Evolutionary conservation across 106 monocot genomes (phyloP).

Genomic region (Dioscorea alata): DNA sequence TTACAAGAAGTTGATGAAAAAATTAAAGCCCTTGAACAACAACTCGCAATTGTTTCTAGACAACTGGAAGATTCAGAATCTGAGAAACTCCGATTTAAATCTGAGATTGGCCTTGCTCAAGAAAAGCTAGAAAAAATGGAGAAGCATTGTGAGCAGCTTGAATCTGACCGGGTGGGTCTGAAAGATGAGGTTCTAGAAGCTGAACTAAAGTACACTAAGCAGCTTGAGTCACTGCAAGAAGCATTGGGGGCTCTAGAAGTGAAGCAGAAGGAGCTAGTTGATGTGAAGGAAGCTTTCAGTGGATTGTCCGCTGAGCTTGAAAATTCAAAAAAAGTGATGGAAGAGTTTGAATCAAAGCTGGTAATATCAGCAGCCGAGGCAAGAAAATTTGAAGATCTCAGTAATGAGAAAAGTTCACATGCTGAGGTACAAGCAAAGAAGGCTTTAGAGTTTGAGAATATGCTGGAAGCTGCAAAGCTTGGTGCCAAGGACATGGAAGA

Average conservation of each 20-base stretch:
- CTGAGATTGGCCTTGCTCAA: conserved; percentile 29
- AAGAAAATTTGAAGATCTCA: conserved; percentile 34
- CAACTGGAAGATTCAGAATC: conserved; percentile 47
- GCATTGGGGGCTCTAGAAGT: conserved; percentile 33
- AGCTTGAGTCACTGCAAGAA: conserved; percentile 43
- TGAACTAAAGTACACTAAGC: conserved; percentile 35
- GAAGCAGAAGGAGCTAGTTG: conserved; percentile 47
- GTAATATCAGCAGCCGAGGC: conserved; percentile 22
- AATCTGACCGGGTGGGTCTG: conserved; percentile 49
- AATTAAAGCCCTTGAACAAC: conserved; percentile 33
- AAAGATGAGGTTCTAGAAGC: conserved; percentile 42
- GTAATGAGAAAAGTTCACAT: conserved; percentile 27
- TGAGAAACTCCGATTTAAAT: conserved; percentile 39
- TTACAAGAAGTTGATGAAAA: conserved; percentile 31
- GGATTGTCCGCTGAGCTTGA: conserved; percentile 37
- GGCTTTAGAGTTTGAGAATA: conserved; percentile 45
- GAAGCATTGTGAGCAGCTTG: conserved; percentile 38
- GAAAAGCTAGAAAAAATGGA: conserved; percentile 36
- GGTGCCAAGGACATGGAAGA: conserved; percentile 45
- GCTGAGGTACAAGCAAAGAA: conserved; percentile 43
- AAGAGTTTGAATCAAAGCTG: conserved; percentile 40
- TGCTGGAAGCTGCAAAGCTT: conserved; percentile 33
- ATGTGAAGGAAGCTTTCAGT: conserved; percentile 41
- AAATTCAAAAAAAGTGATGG: conserved; percentile 38
- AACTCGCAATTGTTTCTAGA: conserved; percentile 30